These are phyloP conservation scores for Spiraea crenata DNA, from an alignment of 331 rosid genomes.

Conservation along the genomic window DNA sequence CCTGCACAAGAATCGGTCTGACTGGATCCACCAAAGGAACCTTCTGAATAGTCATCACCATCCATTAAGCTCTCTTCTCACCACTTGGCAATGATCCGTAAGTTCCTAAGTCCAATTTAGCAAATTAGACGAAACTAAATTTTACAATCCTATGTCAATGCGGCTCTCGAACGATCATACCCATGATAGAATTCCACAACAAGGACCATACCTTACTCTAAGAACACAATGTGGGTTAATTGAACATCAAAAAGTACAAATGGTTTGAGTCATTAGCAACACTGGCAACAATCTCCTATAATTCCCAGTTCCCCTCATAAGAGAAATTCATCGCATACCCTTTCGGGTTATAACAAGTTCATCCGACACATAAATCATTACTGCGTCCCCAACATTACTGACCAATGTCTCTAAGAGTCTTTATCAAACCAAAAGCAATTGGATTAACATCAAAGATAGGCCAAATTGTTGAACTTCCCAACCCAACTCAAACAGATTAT, in stretches of 20 bases:
- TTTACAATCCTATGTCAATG: too few species aligned
- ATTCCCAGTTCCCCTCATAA: too few species aligned
- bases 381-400: not conserved
- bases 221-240: too few species aligned
- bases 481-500: not conserved
- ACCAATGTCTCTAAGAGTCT: not conserved
- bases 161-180: too few species aligned
- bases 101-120: not conserved
- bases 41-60: not conserved
- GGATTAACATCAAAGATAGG: not conserved
- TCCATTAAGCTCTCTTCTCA: conserved; percentile 17
- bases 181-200: too few species aligned
- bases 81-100: not conserved
- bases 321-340: too few species aligned
- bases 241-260: too few species aligned
- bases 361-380: not conserved
- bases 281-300: too few species aligned
- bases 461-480: not conserved
- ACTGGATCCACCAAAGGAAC: not conserved
- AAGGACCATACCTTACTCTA: too few species aligned
- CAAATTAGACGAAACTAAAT: not conserved
- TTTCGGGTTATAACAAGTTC: too few species aligned
- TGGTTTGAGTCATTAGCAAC: too few species aligned
- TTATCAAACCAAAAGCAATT: not conserved
- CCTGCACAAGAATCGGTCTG: conserved; percentile 13